Percentiles rank a stretch among this genome's conserved stretches.
phyloP scores from a whole-genome alignment of 1,139 yeast species.

The Protomyces gravidus region DNA sequence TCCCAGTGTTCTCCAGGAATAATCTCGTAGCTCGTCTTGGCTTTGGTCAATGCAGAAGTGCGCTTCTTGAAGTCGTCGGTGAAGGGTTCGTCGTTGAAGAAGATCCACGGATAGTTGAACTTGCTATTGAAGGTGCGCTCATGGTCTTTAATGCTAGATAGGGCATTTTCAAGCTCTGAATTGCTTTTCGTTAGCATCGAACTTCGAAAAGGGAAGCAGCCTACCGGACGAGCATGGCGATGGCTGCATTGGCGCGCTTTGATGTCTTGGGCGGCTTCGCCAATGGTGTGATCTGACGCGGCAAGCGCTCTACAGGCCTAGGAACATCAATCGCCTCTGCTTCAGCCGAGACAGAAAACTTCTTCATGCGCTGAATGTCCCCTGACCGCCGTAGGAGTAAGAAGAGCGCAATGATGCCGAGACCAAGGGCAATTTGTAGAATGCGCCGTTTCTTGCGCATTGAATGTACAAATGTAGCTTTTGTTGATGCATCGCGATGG shows the following conservation, averaged over 20 bases:
- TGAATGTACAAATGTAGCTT: no score
- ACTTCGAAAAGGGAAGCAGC: background rate
- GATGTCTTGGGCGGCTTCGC: constrained; percentile 15
- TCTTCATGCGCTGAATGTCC: background rate
- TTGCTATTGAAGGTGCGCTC: constrained; percentile 68
- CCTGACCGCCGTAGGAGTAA: background rate
- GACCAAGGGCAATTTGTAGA: background rate
- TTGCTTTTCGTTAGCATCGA: constrained; percentile 50
- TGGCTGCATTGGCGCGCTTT: constrained; percentile 15
- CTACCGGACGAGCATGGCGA: constrained; percentile 22
- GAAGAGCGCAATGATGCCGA: background rate
- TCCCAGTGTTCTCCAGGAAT: constrained; percentile 70
- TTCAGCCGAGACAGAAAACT: constrained; percentile 1
- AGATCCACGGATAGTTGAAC: constrained; percentile 73
- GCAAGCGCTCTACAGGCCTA: constrained; percentile 5
- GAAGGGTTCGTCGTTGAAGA: constrained; percentile 62
- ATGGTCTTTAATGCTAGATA: constrained; percentile 58
- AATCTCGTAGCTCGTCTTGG: constrained; percentile 56
- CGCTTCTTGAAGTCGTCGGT: constrained; percentile 47
- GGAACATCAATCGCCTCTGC: constrained; percentile 4
- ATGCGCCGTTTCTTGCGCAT: no score
- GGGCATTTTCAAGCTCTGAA: constrained; percentile 55
- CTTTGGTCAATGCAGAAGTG: constrained; percentile 51
- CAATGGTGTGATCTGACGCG: background rate
- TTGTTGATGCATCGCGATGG: no score